Percentiles rank a stretch among this genome's conserved stretches.
Conservation (phyloP, 1,139 yeast genomes). For the Debaryomycetaceae sp. region DNA sequence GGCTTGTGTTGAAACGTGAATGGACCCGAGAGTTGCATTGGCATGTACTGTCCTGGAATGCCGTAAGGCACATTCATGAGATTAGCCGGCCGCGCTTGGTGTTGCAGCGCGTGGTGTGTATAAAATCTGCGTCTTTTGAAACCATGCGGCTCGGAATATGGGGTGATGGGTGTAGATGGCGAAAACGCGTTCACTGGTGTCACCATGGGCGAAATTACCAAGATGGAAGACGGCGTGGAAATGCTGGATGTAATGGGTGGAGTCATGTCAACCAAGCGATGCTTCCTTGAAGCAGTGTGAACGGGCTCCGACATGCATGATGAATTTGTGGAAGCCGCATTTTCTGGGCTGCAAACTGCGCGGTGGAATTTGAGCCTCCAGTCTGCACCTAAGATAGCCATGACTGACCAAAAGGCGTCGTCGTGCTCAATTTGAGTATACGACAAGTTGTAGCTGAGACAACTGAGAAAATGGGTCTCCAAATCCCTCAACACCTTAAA, state of each 20-base stretch:
- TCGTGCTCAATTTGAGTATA: slow-evolving; percentile 21
- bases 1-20: no score
- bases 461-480: slow-evolving; percentile 27
- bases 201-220: slow-evolving; percentile 1
- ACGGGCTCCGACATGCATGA: not conserved
- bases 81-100: no score
- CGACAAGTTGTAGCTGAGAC: slow-evolving; percentile 26
- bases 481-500: slow-evolving; percentile 22
- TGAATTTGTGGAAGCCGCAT: slow-evolving; percentile 2
- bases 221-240: slow-evolving; percentile 1
- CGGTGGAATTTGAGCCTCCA: slow-evolving; percentile 2
- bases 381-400: slow-evolving; percentile 4
- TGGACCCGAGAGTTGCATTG: no score
- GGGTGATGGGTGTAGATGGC: slow-evolving; percentile 7
- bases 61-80: no score
- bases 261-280: not conserved
- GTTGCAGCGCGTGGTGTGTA: no score
- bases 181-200: slow-evolving; percentile 1
- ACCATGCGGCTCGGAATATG: slow-evolving; percentile 1
- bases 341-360: slow-evolving; percentile 1
- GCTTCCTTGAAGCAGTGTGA: not conserved
- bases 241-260: not conserved
- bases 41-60: no score
- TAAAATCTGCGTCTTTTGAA: no score
- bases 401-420: slow-evolving; percentile 21